These are phyloP conservation scores for Didymella exigua DNA, from an alignment of 2,329 filamentous ascomycete genomes.

Conservation along the genomic window DNA sequence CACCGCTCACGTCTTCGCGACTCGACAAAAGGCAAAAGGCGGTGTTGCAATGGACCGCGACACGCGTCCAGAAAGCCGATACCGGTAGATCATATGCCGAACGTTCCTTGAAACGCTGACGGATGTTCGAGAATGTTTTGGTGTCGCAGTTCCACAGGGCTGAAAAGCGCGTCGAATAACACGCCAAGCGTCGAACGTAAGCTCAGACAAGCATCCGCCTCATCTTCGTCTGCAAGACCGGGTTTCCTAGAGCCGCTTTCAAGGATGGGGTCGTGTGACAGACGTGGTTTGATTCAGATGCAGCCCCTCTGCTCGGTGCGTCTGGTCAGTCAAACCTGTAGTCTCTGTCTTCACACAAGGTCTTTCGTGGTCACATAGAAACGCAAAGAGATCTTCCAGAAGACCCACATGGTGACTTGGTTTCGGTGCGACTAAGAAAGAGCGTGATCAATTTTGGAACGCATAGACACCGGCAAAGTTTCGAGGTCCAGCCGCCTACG, in stretches of 20 bases:
- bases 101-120: conserved; percentile 32
- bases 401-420: background rate
- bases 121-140: conserved; percentile 26
- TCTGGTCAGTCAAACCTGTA: conserved; percentile 21
- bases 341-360: conserved; percentile 12
- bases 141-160: conserved; percentile 11
- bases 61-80: conserved; percentile 15
- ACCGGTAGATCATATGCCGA: conserved; percentile 20
- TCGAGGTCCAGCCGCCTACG: background rate
- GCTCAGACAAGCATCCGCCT: conserved; percentile 16
- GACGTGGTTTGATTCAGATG: conserved; percentile 5
- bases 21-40: conserved; percentile 12
- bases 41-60: conserved; percentile 16
- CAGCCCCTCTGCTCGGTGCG: conserved; percentile 4
- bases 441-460: conserved; percentile 1
- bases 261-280: conserved; percentile 14
- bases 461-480: background rate
- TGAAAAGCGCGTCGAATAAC: background rate
- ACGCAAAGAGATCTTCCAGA: conserved; percentile 4
- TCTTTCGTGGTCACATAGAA: conserved; percentile 4
- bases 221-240: conserved; percentile 8
- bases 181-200: conserved; percentile 10
- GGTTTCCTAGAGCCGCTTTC: conserved; percentile 14
- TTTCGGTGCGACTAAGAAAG: background rate
- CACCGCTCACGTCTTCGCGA: conserved; percentile 16